phyloP scores from a whole-genome alignment of 768 basidiomycete species.

The Cantharellus cinnabarinus region DNA sequence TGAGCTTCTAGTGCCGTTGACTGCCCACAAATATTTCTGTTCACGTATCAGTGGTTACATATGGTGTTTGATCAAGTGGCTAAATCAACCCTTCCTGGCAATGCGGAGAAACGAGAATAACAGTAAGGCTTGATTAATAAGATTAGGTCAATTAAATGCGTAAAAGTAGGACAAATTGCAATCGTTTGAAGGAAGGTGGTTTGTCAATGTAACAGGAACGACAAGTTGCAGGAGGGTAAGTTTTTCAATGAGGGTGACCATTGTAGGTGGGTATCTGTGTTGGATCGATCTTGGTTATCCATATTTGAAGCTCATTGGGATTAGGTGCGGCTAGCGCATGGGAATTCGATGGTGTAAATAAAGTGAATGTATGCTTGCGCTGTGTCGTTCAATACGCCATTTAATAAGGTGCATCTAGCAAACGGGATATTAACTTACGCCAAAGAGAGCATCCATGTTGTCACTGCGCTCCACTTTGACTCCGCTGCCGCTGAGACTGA shows the following conservation, averaged over 20 bases:
- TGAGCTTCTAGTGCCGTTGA: background rate
- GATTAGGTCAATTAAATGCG: no score
- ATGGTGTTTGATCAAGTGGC: no score
- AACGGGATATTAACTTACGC: constrained; percentile 30
- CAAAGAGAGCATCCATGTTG: constrained; percentile 70
- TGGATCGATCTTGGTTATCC: constrained; percentile 72
- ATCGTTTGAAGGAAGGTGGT: no score
- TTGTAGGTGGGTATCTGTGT: constrained; percentile 29
- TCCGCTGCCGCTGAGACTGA: constrained; percentile 59
- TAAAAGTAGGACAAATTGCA: no score
- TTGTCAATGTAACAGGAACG: no score
- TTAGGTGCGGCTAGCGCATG: constrained; percentile 71
- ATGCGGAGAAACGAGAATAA: no score
- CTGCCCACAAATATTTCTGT: background rate
- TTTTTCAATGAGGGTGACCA: no score
- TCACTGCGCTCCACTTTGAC: constrained; percentile 74
- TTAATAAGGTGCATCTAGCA: background rate
- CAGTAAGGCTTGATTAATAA: no score
- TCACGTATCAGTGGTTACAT: no score
- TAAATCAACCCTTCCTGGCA: no score
- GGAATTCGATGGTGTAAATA: constrained; percentile 84
- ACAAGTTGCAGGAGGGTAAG: no score
- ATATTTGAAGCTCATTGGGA: constrained; percentile 63
- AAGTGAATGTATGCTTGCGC: constrained; percentile 69
- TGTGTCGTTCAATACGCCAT: background rate